Evolutionary conservation across 2,329 filamentous ascomycete genomes (phyloP), one percentile per base, ranked within the genome.

Genomic region (Ophiocordyceps camponoti-leonardi): DNA sequence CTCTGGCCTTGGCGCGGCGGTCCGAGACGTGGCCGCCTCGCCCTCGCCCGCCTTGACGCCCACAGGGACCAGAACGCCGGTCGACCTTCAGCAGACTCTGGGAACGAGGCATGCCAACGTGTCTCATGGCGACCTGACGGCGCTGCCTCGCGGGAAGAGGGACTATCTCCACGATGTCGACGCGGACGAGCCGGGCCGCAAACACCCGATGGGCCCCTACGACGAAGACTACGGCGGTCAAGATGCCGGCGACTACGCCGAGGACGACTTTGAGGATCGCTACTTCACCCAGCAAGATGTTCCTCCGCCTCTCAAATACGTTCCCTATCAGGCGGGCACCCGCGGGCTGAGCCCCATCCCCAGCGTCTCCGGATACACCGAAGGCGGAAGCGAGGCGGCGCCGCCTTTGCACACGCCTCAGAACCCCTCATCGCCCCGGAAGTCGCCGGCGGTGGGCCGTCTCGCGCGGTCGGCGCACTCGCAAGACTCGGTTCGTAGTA

Each of bases 311-410:
- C 61, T 79, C 26, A 75, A 75, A 51, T 83, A 82, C 52, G 70
- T 79, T n/a, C 75, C 81, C 1, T 81, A 84, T 50, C 73, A 80
- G 53, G 72, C 77, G 12, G 77, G 82, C 52, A 73, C 77, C 45
- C 81, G 84, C 40, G 81, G 79, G 12, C 65, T 93, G 43, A 95
- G 88, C 57, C 90, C 90, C 0, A 88, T 94, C 48, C 88, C 92
- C 53, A 95, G 88, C 54, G 85, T 94, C 16, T 90, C 86, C 12
- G 92, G 88, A 50, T 90, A 87, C 55, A 81, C 77, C 4, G 79
- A 87, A 54, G 77, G 78, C 42, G 77, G 77, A 45, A 79, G 70
- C 54, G 73, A 79, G 49, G 65, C 67, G 26, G 70, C 71, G 31
- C 63, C 64, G 28, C 75, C 73, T 30, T 71, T 71, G 41, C 69